Percentiles rank a stretch among this genome's conserved stretches.
Evolutionary conservation across 108 stramenopile species (phyloP).

Genomic region (Ochromonas danica): DNA sequence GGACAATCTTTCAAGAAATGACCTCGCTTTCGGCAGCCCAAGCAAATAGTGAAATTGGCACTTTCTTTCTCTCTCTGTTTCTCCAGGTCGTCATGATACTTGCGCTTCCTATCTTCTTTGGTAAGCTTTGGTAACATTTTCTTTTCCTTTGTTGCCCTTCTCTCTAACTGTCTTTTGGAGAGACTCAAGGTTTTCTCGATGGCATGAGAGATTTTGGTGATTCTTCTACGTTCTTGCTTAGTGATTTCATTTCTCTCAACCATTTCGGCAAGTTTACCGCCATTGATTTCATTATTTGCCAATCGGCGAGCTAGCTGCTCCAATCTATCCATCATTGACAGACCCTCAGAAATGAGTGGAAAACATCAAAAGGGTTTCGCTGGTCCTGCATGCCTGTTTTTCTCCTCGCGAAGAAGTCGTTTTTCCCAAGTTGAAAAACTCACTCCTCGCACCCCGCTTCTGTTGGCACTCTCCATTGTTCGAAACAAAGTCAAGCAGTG

Average conservation of each 20-base stretch:
- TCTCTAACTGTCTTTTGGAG: background rate
- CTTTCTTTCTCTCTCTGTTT: conserved; percentile 38
- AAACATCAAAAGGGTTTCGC: no score
- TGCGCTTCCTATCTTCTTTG: conserved; percentile 49
- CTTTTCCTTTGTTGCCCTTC: conserved; percentile 21
- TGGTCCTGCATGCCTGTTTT: no score
- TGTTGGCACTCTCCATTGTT: no score
- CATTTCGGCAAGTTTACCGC: background rate
- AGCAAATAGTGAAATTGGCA: conserved; percentile 32
- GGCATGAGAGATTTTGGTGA: background rate
- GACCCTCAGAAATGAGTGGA: no score
- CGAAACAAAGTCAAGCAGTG: no score
- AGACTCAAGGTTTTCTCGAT: background rate
- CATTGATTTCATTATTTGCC: background rate
- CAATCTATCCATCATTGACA: background rate
- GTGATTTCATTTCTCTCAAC: background rate
- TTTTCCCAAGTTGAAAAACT: no score
- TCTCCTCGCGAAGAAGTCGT: no score
- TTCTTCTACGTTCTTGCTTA: background rate
- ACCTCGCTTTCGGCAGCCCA: conserved; percentile 35
- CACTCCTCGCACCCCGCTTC: no score
- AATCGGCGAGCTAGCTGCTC: background rate
- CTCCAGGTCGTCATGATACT: conserved; percentile 35
- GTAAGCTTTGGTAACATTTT: conserved; percentile 51
- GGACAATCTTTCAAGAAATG: conserved; percentile 44